Evolutionary conservation across 2,329 filamentous ascomycete genomes (phyloP).

Genomic region (Mollisiaceae sp.): DNA sequence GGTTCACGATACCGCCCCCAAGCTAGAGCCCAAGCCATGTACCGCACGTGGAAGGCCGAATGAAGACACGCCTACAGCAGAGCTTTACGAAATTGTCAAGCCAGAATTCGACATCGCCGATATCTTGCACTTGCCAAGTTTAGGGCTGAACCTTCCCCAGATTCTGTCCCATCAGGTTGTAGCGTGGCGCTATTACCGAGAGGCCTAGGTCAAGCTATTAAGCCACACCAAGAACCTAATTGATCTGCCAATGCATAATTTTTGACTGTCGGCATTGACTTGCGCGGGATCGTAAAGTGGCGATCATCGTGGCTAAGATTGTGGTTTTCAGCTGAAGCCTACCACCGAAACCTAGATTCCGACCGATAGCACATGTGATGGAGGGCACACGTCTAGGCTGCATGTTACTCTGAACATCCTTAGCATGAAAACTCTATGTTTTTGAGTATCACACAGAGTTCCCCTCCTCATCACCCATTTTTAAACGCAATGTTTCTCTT

Average conservation of each 20-base stretch:
- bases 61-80: background rate
- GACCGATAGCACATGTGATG: background rate
- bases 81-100: slow-evolving; percentile 7
- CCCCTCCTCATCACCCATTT: background rate
- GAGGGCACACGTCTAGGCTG: background rate
- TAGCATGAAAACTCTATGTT: background rate
- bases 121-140: slow-evolving; percentile 2
- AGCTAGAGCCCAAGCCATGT: background rate
- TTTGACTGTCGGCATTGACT: background rate
- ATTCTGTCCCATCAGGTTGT: background rate
- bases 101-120: slow-evolving; percentile 1
- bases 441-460: background rate
- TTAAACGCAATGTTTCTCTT: slow-evolving; percentile 12
- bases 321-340: slow-evolving; percentile 1
- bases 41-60: background rate
- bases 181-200: slow-evolving; percentile 1
- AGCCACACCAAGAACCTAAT: background rate
- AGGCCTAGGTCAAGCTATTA: background rate
- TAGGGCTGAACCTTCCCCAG: background rate
- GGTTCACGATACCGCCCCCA: background rate
- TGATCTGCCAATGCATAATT: background rate
- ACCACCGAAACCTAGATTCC: background rate
- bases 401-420: background rate
- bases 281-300: background rate
- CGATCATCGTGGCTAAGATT: background rate